Conservation (phyloP, 2,329 filamentous ascomycete genomes). For the Didymella keratinophila region DNA sequence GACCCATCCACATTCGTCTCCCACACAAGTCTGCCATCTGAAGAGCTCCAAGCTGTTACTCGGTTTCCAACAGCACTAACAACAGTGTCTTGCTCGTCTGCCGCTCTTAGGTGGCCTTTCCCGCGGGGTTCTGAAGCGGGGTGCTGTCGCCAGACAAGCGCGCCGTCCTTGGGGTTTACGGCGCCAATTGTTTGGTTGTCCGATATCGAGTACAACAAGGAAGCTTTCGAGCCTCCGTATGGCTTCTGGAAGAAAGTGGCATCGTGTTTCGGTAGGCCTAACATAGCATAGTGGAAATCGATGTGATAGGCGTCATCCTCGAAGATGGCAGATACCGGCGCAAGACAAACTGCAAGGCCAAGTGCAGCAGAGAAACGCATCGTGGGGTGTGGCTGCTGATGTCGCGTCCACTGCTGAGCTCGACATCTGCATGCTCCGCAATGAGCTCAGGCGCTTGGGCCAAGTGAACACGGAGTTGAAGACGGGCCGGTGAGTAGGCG, state of each 20-base stretch:
- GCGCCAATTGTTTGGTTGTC: constrained; percentile 85
- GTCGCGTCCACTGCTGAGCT: constrained; percentile 9
- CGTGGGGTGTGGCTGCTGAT: constrained; percentile 30
- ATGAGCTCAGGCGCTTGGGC: constrained; percentile 10
- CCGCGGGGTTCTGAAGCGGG: constrained; percentile 58
- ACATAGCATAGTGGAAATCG: constrained; percentile 90
- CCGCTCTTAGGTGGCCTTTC: constrained; percentile 67
- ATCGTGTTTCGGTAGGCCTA: constrained; percentile 81
- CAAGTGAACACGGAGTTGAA: background rate
- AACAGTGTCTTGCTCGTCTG: constrained; percentile 79
- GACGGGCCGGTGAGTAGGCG: background rate
- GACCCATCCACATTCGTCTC: constrained; percentile 65
- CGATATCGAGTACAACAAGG: constrained; percentile 88
- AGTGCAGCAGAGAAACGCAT: constrained; percentile 50
- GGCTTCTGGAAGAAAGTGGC: constrained; percentile 97
- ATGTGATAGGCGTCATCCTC: constrained; percentile 88
- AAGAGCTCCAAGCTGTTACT: constrained; percentile 83
- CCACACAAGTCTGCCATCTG: constrained; percentile 83
- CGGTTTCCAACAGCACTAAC: constrained; percentile 74
- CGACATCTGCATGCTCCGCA: constrained; percentile 13
- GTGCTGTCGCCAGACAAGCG: constrained; percentile 84
- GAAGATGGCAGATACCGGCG: constrained; percentile 74
- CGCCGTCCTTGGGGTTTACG: constrained; percentile 85
- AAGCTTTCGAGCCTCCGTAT: constrained; percentile 80
- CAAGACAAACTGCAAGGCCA: constrained; percentile 53